Percentiles rank a stretch among this genome's conserved stretches.
Conservation (phyloP, 768 basidiomycete species). For the Cyathus striatus region DNA sequence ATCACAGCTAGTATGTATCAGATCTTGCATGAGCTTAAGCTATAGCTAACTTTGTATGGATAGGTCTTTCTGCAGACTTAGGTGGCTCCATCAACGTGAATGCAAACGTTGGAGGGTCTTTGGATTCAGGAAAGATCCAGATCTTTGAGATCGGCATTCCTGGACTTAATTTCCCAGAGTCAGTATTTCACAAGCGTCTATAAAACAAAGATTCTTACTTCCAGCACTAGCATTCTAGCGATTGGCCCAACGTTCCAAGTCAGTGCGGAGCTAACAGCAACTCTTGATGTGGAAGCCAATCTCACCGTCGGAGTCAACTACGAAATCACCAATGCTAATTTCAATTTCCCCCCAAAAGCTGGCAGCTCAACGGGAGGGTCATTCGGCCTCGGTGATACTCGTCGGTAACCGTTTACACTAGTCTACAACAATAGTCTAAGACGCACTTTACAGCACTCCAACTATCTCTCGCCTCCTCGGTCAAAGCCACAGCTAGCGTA, state of each 20-base stretch:
- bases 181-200: neutral
- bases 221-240: conserved; percentile 35
- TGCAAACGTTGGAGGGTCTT: conserved; percentile 31
- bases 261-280: conserved; percentile 27
- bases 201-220: too few relatives aligned
- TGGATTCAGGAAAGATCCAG: conserved; percentile 37
- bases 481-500: conserved; percentile 33
- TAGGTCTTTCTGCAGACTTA: conserved; percentile 28
- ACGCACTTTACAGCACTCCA: conserved; percentile 33
- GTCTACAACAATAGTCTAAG: too few relatives aligned
- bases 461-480: conserved; percentile 32
- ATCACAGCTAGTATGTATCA: neutral
- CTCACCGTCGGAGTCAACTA: conserved; percentile 39
- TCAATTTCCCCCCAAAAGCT: conserved; percentile 40
- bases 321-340: conserved; percentile 31
- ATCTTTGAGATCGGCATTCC: conserved; percentile 39
- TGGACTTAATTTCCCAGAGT: conserved; percentile 47
- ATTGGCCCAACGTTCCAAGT: conserved; percentile 45
- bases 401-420: conserved; percentile 32
- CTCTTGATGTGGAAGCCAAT: conserved; percentile 31
- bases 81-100: conserved; percentile 30
- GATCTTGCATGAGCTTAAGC: too few relatives aligned
- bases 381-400: conserved; percentile 34
- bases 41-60: too few relatives aligned
- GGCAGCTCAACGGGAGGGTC: conserved; percentile 14